Base-by-base conservation (phyloP, 352 stramenopile genomes). In the Pelagophyceae sp. region DNA sequence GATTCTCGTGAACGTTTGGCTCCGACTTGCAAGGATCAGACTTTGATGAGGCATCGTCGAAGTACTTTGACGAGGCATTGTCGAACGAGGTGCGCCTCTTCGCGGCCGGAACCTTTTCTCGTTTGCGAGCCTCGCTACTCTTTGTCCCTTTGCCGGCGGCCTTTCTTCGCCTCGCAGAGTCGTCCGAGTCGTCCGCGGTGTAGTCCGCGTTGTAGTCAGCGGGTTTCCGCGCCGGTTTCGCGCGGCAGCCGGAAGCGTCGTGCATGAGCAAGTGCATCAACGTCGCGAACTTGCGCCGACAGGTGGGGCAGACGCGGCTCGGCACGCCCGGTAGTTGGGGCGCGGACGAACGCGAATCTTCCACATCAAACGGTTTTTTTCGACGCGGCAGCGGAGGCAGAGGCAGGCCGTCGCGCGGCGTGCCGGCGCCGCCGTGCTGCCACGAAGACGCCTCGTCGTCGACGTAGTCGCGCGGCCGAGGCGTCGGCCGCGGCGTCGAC, bases 271-370 rank as follows among this genome's bases (percentile, higher is more conserved):
- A 6, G 67, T 74, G 67, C 67, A 74, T 74, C 5, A 74, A 1
- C 20, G 67, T 35, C 17, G 67, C 35, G 38, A 74, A 74, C 35
- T 29, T 51, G 15, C 67, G 67, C 5, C 33, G 17, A n/a, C 67
- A 74, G 23, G 1, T 74, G 15, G 67, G 17, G 67, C 67, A 74
- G 86, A 86, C 50, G 72, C 78, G 33, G 72, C 76, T 64, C 82
- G 61, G 61, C 31, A 71, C 45, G 45, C 23, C 11, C 45, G 11
- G 11, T 11, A 54, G 45, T 54, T n/a, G n/a, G n/a, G n/a, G n/a
- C n/a, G n/a, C n/a, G 45, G 23, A 54, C 23, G 45, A 54, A 54
- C 23, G 45, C 11, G 45, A 54, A 54, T 54, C 11, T 23, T 54
- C 45, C 45, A 54, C 45, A 54, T 54, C 45, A 54, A 23, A 23